Conservation (phyloP, 371 early-diverging fungal species). For the Zancudomyces culisetae region DNA sequence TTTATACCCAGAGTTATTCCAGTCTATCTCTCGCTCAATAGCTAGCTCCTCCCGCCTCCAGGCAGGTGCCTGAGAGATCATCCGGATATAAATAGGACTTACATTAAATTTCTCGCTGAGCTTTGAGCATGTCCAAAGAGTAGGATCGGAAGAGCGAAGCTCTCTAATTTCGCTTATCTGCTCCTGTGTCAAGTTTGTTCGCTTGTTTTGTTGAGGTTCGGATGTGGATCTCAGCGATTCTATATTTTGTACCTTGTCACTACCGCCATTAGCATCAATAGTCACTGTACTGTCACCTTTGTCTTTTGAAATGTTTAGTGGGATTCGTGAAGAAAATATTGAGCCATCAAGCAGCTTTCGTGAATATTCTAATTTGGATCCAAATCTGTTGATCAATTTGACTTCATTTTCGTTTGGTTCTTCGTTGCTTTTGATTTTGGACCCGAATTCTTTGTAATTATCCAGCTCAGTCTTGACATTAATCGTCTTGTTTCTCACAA, state of each 20-base stretch:
- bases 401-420: background rate
- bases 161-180: constrained; percentile 9
- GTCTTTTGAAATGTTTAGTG: constrained; percentile 8
- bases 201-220: constrained; percentile 5
- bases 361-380: constrained; percentile 19
- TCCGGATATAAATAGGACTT: constrained; percentile 10
- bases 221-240: constrained; percentile 16
- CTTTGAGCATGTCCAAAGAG: constrained; percentile 20
- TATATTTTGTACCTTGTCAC: background rate
- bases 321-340: constrained; percentile 22
- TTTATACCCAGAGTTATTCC: constrained; percentile 22
- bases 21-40: constrained; percentile 14
- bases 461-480: too few species aligned
- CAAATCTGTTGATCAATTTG: constrained; percentile 7
- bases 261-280: background rate
- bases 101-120: constrained; percentile 23
- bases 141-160: constrained; percentile 21
- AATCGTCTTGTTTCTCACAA: too few species aligned
- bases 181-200: constrained; percentile 9
- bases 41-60: constrained; percentile 21
- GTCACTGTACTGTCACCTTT: too few species aligned
- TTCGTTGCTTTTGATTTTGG: background rate
- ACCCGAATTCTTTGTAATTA: too few species aligned
- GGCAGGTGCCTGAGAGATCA: constrained; percentile 14
- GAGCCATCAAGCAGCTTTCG: constrained; percentile 20